phyloP scores from a whole-genome alignment of 2,329 filamentous ascomycete species.

The Parastagonospora avenae region DNA sequence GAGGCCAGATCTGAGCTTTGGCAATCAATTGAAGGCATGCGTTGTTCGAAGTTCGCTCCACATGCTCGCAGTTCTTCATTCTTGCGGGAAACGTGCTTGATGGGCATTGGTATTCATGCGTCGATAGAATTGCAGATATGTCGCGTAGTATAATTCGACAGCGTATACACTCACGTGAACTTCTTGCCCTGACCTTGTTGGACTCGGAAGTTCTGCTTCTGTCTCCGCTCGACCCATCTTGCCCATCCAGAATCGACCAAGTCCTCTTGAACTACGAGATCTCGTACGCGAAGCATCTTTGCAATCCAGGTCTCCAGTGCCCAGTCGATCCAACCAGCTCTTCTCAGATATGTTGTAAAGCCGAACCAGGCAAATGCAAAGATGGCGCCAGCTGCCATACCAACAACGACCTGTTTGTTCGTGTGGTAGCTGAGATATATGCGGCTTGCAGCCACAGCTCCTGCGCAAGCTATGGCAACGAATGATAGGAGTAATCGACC shows the following conservation, averaged over 20 bases:
- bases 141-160: not conserved
- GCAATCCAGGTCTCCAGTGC: slow-evolving; percentile 68
- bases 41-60: too few relatives aligned
- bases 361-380: slow-evolving; percentile 81
- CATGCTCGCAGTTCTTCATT: too few relatives aligned
- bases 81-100: not conserved
- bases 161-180: slow-evolving; percentile 14
- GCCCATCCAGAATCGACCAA: slow-evolving; percentile 91
- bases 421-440: slow-evolving; percentile 96
- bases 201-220: slow-evolving; percentile 20
- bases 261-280: slow-evolving; percentile 87
- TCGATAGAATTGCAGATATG: not conserved
- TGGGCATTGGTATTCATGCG: not conserved
- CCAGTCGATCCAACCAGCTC: slow-evolving; percentile 73
- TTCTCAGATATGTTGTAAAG: slow-evolving; percentile 69
- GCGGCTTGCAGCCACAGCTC: slow-evolving; percentile 73
- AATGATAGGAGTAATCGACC: slow-evolving; percentile 64
- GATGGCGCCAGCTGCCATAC: slow-evolving; percentile 70
- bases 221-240: slow-evolving; percentile 72
- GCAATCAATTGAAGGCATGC: too few relatives aligned
- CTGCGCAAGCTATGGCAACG: slow-evolving; percentile 48
- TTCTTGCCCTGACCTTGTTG: slow-evolving; percentile 31
- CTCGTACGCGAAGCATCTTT: slow-evolving; percentile 73
- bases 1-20: too few relatives aligned
- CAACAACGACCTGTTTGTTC: slow-evolving; percentile 81